These are phyloP conservation scores for Glycine tomentella DNA, from an alignment of 306 rosid species.

Conservation along the genomic window DNA sequence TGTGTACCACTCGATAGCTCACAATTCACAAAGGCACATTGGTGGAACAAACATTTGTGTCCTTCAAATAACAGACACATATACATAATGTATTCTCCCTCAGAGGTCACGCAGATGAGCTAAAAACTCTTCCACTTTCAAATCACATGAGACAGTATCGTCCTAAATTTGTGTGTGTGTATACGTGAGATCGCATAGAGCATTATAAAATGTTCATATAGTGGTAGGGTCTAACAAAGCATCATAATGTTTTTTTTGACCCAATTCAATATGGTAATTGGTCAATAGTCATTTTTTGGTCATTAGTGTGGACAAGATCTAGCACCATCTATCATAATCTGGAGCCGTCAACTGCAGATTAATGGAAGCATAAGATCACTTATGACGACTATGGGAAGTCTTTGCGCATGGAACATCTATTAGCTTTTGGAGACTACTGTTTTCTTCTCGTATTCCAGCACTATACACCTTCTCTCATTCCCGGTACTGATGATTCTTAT, in stretches of 20 bases:
- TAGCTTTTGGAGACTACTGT: not conserved
- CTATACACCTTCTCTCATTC: not conserved
- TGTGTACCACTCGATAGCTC: slow-evolving; percentile 47
- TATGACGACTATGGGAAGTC: not conserved
- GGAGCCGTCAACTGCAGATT: slow-evolving; percentile 50
- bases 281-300: slow-evolving; percentile 49
- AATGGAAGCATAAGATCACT: slow-evolving; percentile 26
- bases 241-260: slow-evolving; percentile 37
- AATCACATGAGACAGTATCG: slow-evolving; percentile 51
- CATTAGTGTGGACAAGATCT: slow-evolving; percentile 74
- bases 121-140: slow-evolving; percentile 51
- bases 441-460: not conserved
- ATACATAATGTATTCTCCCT: slow-evolving; percentile 47
- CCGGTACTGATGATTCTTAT: not conserved
- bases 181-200: slow-evolving; percentile 14
- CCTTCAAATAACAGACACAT: slow-evolving; percentile 49
- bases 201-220: slow-evolving; percentile 14
- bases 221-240: slow-evolving; percentile 52
- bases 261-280: slow-evolving; percentile 23
- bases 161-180: slow-evolving; percentile 39
- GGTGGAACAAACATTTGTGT: slow-evolving; percentile 50
- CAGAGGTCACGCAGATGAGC: slow-evolving; percentile 33
- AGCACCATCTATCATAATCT: slow-evolving; percentile 68
- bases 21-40: slow-evolving; percentile 41
- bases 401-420: not conserved